Evolutionary conservation across 2,329 filamentous ascomycete species (phyloP), one percentile per base, ranked within the genome.

Genomic region (Neurospora sp.): DNA sequence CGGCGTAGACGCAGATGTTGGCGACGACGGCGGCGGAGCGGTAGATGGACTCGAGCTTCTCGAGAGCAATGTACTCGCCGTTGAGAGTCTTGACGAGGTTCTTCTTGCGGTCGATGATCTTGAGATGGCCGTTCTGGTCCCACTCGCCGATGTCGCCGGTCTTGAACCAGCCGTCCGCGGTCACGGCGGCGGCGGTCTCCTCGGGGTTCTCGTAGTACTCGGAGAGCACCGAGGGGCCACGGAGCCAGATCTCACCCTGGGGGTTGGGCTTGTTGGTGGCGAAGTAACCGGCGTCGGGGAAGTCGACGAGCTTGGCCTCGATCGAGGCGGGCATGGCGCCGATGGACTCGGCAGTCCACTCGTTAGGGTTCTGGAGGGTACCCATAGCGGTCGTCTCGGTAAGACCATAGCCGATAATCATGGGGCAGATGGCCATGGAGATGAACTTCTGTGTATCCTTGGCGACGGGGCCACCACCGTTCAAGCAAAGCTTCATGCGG

Each of bases 161-260:
- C 87, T 90, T 93, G 85, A 96, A 96, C 92, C 92, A 96, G 66
- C 91, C 91, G 74, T 92, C 92, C 1, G 85, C 82, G 0, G 89
- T 89, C 73, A 93, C 86, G 2, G 90, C 83, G 75, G 89, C 89
- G 62, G 84, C 83, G 38, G 91, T 96, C 82, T 96, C 92, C 78
- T 92, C 85, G 66, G 90, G 88, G 76, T 96, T 91, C 71, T 95
- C 83, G 76, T 90, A 92, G 81, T 97, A 97, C 65, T 88, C 89
- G 8, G 85, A 81, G 70, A 90, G 87, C 67, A 97, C 89, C 71
- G 87, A 85, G 40, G 85, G 86, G 36, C 93, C 93, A 66, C 92
- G 91, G 75, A 97, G 93, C 91, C 91, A 95, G 77, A 97, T 91
- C 80, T 97, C 92, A 75, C 92, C 92, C 80, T 96, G 92, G 1